Evolutionary conservation across 139 green algal species (phyloP).

Genomic region (Mesotaenium endlicherianum): DNA sequence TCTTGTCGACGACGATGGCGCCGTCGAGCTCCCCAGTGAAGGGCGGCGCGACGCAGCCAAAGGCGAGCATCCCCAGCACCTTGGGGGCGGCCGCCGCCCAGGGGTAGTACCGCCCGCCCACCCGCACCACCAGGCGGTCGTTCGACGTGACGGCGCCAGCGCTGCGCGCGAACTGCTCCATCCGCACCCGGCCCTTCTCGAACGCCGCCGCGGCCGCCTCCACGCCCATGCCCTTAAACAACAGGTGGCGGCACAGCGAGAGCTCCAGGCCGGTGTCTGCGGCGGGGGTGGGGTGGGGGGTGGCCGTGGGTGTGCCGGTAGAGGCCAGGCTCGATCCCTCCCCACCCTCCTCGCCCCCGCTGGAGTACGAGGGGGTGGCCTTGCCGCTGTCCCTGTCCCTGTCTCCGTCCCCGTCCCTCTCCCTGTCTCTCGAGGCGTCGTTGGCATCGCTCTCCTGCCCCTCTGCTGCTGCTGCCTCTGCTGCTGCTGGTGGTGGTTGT

Average conservation of each 20-base stretch:
- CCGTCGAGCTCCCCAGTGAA: conserved; percentile 19
- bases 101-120: conserved; percentile 47
- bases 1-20: conserved; percentile 41
- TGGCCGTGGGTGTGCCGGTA: too few species aligned
- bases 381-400: too few species aligned
- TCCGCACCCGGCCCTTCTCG: background rate
- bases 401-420: too few species aligned
- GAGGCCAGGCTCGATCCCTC: too few species aligned
- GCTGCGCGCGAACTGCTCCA: conserved; percentile 26
- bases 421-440: too few species aligned
- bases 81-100: conserved; percentile 20
- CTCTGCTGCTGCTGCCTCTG: too few species aligned
- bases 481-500: too few species aligned
- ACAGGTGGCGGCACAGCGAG: conserved; percentile 41
- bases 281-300: background rate
- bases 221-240: conserved; percentile 28
- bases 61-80: conserved; percentile 41
- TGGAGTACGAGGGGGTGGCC: too few species aligned
- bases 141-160: background rate
- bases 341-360: too few species aligned
- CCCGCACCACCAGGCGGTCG: conserved; percentile 26
- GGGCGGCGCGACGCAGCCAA: conserved; percentile 28
- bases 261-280: conserved; percentile 31
- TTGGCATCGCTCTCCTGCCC: too few species aligned
- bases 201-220: conserved; percentile 34